Percentiles rank a stretch among this genome's conserved stretches.
These are phyloP conservation scores for Mortierella sp. DNA, from an alignment of 371 early-diverging fungal genomes.

Conservation along the genomic window DNA sequence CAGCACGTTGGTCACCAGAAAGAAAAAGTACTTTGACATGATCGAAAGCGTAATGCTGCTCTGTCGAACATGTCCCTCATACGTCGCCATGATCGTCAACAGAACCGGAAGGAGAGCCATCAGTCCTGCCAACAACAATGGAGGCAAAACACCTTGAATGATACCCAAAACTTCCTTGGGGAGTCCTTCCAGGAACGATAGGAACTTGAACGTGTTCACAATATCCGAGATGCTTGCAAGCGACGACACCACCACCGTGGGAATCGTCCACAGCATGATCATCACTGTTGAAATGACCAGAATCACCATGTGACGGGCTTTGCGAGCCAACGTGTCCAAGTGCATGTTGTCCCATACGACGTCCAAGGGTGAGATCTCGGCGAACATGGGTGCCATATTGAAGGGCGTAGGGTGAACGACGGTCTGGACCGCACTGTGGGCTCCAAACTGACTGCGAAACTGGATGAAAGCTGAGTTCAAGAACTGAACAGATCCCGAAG, in stretches of 20 bases:
- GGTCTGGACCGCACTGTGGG: conserved; percentile 85
- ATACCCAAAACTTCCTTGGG: conserved; percentile 61
- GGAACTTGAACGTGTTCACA: conserved; percentile 43
- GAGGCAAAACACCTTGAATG: conserved; percentile 84
- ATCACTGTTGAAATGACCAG: conserved; percentile 61
- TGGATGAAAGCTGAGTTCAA: conserved; percentile 82
- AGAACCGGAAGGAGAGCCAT: conserved; percentile 78
- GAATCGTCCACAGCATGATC: conserved; percentile 79
- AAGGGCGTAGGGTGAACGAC: conserved; percentile 73
- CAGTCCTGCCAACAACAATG: conserved; percentile 75
- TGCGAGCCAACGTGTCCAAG: conserved; percentile 64
- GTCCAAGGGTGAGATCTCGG: conserved; percentile 80
- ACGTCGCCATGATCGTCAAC: conserved; percentile 69
- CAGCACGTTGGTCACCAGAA: conserved; percentile 86
- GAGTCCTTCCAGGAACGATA: conserved; percentile 53
- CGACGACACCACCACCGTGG: conserved; percentile 69
- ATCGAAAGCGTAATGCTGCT: conserved; percentile 71
- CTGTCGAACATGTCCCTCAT: conserved; percentile 76
- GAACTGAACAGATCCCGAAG: conserved; percentile 36
- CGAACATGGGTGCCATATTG: conserved; percentile 70
- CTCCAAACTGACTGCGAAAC: conserved; percentile 81
- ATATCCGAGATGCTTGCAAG: conserved; percentile 63
- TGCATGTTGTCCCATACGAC: conserved; percentile 88
- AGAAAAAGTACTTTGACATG: conserved; percentile 77
- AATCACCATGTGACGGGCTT: conserved; percentile 67